Base-by-base conservation (phyloP, 108 stramenopile species). In the Nannochloropsis gaditana region DNA sequence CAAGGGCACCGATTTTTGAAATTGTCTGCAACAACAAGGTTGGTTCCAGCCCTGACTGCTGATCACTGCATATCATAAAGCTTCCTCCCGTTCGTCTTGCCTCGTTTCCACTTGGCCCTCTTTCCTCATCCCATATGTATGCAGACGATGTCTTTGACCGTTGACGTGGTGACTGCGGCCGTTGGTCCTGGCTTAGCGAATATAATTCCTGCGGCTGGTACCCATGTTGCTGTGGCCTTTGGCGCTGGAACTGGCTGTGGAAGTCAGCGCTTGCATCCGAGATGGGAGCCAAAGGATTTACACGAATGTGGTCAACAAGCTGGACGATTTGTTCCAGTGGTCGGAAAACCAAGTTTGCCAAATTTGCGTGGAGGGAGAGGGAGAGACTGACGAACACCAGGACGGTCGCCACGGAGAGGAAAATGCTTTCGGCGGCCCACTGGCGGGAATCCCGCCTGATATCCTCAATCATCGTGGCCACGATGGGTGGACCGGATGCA, bases 11-110 rank as follows among this genome's bases (percentile, higher is more conserved):
- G 88, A 97, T 97, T 88, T 95, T 97, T 9, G 93, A 89, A 43
- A 99, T 94, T 0, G 98, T 94, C 80, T 92, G 93, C 80, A 96
- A 92, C 11, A 98, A 93, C 83, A 95, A 93, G 45, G 95, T 95
- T 8, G 98, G 97, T 91, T 98, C 98, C 88, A 94, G 95, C 31
- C 92, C 93, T 45, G 42, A 31, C 43, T 41, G 19, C 6, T 73
- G 59, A 31, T 31, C 31, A 31, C 31, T 31, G 31, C 31, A 1
- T 1, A 31, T 31, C 31, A 31, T 31, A 73, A n/a, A 73, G 19
- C 59, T n/a, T 15, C 59, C 59, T 15, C 19, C 59, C n/a, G 59
- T 73, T 6, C 59, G 15, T 73, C 59, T 3, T 15, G 3, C n/a
- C 59, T 73, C 59, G 15, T n/a, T n/a, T n/a, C 59, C 0, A 31